Evolutionary conservation across 495 filamentous ascomycete genomes (phyloP).

Genomic region (Bombardia bombarda): DNA sequence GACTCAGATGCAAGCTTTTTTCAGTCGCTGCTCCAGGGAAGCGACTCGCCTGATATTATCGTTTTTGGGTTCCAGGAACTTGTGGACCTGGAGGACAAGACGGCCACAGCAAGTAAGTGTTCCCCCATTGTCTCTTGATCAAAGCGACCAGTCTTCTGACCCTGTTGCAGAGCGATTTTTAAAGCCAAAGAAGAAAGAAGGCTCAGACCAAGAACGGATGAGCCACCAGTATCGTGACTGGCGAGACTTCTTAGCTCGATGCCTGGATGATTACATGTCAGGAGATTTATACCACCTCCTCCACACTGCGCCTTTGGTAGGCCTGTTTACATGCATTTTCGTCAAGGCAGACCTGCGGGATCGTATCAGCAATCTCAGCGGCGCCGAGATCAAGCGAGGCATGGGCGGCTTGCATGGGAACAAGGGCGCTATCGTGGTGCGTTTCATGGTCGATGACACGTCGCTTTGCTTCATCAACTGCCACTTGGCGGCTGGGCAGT

Average conservation of each 20-base stretch:
- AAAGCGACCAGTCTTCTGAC: slow-evolving; percentile 9
- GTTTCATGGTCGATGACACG: slow-evolving; percentile 84
- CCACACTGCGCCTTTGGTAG: slow-evolving; percentile 83
- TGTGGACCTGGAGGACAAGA: slow-evolving; percentile 95
- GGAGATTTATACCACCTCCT: slow-evolving; percentile 74
- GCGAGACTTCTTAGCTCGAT: slow-evolving; percentile 76
- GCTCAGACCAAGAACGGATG: slow-evolving; percentile 87
- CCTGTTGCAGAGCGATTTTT: slow-evolving; percentile 54
- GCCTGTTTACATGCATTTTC: slow-evolving; percentile 92
- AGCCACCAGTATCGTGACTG: slow-evolving; percentile 95
- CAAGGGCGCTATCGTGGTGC: slow-evolving; percentile 89
- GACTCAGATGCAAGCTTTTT: slow-evolving; percentile 66
- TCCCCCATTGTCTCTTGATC: not conserved
- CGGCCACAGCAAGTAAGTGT: slow-evolving; percentile 79
- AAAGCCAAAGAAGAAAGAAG: slow-evolving; percentile 82
- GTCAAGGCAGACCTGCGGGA: slow-evolving; percentile 70
- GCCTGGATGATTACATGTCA: slow-evolving; percentile 77
- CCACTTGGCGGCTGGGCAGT: slow-evolving; percentile 91
- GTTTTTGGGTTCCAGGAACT: slow-evolving; percentile 98
- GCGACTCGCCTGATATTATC: slow-evolving; percentile 76
- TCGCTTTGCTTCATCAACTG: slow-evolving; percentile 97
- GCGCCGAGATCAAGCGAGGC: slow-evolving; percentile 83
- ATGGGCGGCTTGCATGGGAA: slow-evolving; percentile 93
- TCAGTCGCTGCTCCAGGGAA: slow-evolving; percentile 58
- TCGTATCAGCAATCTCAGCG: slow-evolving; percentile 66